Conservation (phyloP, 2,329 filamentous ascomycete genomes). For the Pyrenophora seminiperda region DNA sequence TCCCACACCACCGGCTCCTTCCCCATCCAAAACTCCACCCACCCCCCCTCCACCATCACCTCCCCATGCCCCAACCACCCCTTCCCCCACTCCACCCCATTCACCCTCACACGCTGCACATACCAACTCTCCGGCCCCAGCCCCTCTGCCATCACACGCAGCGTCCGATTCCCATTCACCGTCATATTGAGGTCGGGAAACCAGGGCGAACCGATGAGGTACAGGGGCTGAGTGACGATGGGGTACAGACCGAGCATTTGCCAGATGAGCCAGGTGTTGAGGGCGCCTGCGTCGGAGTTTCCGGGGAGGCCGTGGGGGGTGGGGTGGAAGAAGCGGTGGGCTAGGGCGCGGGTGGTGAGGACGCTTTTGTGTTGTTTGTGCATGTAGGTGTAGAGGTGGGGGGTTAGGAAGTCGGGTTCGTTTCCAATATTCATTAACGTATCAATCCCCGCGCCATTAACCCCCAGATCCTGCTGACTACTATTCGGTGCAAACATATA, state of each 20-base stretch:
- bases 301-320: conserved; percentile 46
- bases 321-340: conserved; percentile 15
- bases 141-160: conserved; percentile 61
- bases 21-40: conserved; percentile 57
- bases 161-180: conserved; percentile 55
- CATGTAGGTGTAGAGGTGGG: conserved; percentile 58
- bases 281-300: conserved; percentile 52
- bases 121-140: conserved; percentile 53
- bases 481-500: conserved; percentile 45
- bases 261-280: conserved; percentile 57
- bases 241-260: conserved; percentile 55
- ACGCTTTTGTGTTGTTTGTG: conserved; percentile 49
- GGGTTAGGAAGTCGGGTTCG: conserved; percentile 69
- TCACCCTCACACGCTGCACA: conserved; percentile 69
- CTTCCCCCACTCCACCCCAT: conserved; percentile 65
- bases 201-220: conserved; percentile 60
- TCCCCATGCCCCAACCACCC: conserved; percentile 70
- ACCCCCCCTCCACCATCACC: conserved; percentile 56
- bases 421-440: conserved; percentile 63
- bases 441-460: conserved; percentile 45
- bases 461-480: conserved; percentile 41
- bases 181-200: conserved; percentile 61
- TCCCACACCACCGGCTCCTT: conserved; percentile 53
- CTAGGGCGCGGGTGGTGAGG: conserved; percentile 32
- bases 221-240: conserved; percentile 69